Percentiles rank a stretch among this genome's conserved stretches.
Evolutionary conservation across 169 alveolate genomes (phyloP).

Genomic region (Plasmodium sp.): DNA sequence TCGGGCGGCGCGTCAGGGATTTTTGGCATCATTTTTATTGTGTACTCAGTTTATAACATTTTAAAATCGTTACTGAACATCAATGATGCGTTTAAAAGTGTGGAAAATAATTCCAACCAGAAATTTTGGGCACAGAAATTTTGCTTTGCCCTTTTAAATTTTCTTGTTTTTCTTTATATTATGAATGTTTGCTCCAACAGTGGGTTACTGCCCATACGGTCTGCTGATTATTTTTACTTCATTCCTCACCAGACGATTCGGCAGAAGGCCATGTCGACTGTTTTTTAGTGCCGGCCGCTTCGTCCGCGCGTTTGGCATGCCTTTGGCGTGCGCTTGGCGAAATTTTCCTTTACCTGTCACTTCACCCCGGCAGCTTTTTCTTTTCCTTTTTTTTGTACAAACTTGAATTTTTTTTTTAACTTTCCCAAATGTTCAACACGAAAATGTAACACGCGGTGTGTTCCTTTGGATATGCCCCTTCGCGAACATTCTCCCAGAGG

Average conservation of each 20-base stretch:
- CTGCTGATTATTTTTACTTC: slow-evolving; percentile 69
- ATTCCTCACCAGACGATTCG: slow-evolving; percentile 59
- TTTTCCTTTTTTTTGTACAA: neutral
- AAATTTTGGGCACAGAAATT: slow-evolving; percentile 39
- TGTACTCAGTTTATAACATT: slow-evolving; percentile 56
- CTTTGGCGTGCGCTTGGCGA: neutral
- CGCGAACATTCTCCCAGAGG: neutral
- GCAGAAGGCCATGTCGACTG: slow-evolving; percentile 34
- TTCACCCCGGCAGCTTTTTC: neutral
- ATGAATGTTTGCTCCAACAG: slow-evolving; percentile 69
- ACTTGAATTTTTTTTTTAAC: neutral
- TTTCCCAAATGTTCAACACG: neutral
- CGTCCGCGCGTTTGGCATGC: neutral
- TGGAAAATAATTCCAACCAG: slow-evolving; percentile 34
- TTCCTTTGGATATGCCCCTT: neutral
- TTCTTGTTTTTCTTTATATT: slow-evolving; percentile 31
- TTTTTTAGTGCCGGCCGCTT: neutral
- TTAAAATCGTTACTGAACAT: slow-evolving; percentile 64
- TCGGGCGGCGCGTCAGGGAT: slow-evolving; percentile 74
- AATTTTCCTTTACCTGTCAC: neutral
- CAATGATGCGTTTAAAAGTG: slow-evolving; percentile 59
- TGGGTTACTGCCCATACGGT: slow-evolving; percentile 50
- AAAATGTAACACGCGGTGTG: neutral
- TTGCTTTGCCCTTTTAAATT: slow-evolving; percentile 44
- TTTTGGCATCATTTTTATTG: slow-evolving; percentile 62